A percentile compares a stretch with the other conserved stretches of the same genome.
Evolutionary conservation across 2,329 filamentous ascomycete genomes (phyloP).

Genomic region (Fusarium sp.): DNA sequence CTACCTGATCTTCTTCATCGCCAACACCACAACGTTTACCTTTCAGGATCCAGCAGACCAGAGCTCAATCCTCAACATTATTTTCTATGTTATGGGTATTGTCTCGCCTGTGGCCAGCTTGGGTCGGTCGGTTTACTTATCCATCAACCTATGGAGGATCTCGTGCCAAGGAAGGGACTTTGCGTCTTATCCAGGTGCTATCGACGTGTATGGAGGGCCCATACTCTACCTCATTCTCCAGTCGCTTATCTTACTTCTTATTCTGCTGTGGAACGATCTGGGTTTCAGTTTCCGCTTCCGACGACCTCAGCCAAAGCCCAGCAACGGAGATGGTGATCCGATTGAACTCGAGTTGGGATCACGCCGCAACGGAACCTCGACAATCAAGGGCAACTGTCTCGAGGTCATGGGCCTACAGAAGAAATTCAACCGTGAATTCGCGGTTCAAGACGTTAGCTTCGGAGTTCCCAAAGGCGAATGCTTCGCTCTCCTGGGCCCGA

Average conservation of each 20-base stretch:
- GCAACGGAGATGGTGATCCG: neutral
- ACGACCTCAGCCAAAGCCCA: neutral
- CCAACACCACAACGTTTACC: constrained; percentile 1
- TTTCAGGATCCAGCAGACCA: neutral
- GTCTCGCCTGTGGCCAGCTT: neutral
- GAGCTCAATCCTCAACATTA: neutral
- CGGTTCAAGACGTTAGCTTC: constrained; percentile 1
- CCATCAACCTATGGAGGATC: neutral
- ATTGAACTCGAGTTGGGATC: constrained; percentile 1
- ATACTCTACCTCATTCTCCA: neutral
- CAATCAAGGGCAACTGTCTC: neutral
- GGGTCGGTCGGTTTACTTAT: neutral
- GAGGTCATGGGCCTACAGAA: neutral
- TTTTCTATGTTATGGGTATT: neutral
- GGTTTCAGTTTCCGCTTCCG: neutral
- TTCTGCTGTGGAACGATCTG: neutral
- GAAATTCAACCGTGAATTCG: constrained; percentile 1
- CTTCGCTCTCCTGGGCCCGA: constrained; percentile 18
- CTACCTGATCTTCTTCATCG: constrained; percentile 8
- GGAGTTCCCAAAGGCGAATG: constrained; percentile 2
- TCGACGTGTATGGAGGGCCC: neutral
- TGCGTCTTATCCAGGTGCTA: neutral
- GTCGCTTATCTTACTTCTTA: neutral
- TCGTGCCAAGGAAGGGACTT: neutral
- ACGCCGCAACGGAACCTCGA: neutral